Base-by-base conservation (phyloP, 1,284 basidiomycete genomes). In the Sporisorium reilianum region DNA sequence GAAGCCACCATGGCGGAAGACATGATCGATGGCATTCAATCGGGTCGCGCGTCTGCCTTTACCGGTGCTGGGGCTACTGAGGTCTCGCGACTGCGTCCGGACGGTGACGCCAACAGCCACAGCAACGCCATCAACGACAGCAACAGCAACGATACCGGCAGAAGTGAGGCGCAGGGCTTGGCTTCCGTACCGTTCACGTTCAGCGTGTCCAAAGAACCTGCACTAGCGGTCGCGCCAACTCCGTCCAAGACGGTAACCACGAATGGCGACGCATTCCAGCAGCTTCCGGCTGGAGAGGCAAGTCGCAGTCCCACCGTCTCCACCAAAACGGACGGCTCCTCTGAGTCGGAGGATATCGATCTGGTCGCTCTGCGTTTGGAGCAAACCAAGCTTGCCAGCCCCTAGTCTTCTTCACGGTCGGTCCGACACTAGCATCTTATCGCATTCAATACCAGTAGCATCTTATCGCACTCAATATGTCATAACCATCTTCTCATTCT, bases 1-100 rank as follows among this genome's bases (percentile, higher is more conserved):
- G 67, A 64, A 32, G 57, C 57, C 20, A 61, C 61, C 25, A 64
- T 64, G 54, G 61, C 60, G 26, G 61, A 64, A 30, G 67, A 64
- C 25, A 57, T 64, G 53, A 60, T 70, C 20, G 61, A 70, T 25
- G 67, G 49, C 16, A 57, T 64, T 18, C 53, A 64, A n/a, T 26
- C 56, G 1, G 44, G 48, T 22, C 42, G 40, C 5, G 11, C 61
- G 9, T 46, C 52, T 2, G 46, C 45, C 2, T 26, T 55, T 18
- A 26, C 45, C 26, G 30, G 23, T 9, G 51, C 34, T 0, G 34
- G 26, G 14, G 14, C n/a, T 6, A 44, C 53, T 1, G 58, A 65
- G 14, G 28, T 25, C 1, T 61, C 55, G 63, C 63, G 58, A 12
- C 22, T 55, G 50, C 45, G 59, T 16, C 6, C n/a, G 10, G 55